These are phyloP conservation scores for Canariomyces notabilis DNA, from an alignment of 2,329 filamentous ascomycete species.

Conservation along the genomic window DNA sequence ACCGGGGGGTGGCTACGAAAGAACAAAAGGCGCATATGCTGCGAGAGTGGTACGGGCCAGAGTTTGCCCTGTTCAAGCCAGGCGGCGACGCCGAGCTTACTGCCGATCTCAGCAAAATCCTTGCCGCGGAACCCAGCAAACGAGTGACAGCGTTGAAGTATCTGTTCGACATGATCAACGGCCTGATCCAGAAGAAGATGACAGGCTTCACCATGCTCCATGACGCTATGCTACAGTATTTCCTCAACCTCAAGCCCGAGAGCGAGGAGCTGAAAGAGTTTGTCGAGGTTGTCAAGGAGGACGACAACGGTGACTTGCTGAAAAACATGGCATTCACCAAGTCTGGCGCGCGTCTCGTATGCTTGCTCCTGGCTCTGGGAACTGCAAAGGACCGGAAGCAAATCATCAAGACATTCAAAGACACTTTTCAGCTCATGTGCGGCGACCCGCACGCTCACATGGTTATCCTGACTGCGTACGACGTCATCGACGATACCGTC, in stretches of 20 bases:
- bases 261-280: constrained; percentile 83
- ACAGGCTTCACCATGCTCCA: constrained; percentile 97
- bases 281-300: constrained; percentile 82
- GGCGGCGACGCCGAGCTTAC: constrained; percentile 49
- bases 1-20: constrained; percentile 78
- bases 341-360: constrained; percentile 77
- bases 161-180: constrained; percentile 81
- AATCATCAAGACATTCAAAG: constrained; percentile 81
- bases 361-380: constrained; percentile 75
- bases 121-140: constrained; percentile 78
- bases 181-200: constrained; percentile 91
- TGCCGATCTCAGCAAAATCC: constrained; percentile 68
- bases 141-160: constrained; percentile 80
- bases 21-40: constrained; percentile 81
- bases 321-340: constrained; percentile 97
- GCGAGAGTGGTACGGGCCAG: constrained; percentile 93
- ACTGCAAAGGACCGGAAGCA: constrained; percentile 89
- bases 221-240: constrained; percentile 97
- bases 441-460: constrained; percentile 73
- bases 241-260: constrained; percentile 69
- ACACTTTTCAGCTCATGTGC: constrained; percentile 80
- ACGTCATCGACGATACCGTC: constrained; percentile 92
- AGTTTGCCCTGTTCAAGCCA: constrained; percentile 75
- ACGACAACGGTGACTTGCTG: constrained; percentile 82
- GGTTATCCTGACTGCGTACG: constrained; percentile 79